Percentiles rank a stretch among this genome's conserved stretches.
Evolutionary conservation across 495 filamentous ascomycete genomes (phyloP).

Genomic region (Hyaloscypha variabilis): DNA sequence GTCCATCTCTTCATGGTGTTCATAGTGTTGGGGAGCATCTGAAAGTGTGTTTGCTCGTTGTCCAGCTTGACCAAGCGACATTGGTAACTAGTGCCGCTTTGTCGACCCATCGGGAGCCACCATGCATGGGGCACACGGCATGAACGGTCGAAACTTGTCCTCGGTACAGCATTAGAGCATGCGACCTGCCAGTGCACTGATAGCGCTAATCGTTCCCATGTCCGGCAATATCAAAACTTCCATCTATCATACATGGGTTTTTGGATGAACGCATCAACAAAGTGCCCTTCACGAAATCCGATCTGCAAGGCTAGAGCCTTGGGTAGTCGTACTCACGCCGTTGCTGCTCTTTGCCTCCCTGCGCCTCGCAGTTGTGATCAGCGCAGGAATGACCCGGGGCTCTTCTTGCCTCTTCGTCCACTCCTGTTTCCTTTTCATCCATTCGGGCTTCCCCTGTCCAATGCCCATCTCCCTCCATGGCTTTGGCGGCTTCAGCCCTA

Average conservation of each 20-base stretch:
- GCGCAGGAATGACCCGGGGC: conserved; percentile 8
- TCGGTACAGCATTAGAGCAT: not conserved
- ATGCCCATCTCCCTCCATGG: conserved; percentile 72
- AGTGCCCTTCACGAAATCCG: conserved; percentile 22
- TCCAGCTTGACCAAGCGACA: too few species aligned
- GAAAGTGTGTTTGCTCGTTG: too few species aligned
- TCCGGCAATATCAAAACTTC: not conserved
- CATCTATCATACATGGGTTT: conserved; percentile 3
- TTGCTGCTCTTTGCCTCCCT: not conserved
- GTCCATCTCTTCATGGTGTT: too few species aligned
- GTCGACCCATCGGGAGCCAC: too few species aligned
- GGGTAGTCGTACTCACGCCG: not conserved
- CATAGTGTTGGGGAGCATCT: too few species aligned
- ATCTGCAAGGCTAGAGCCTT: conserved; percentile 18
- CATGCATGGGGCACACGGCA: not conserved
- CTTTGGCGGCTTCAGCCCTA: conserved; percentile 66
- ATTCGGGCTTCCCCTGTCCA: conserved; percentile 39
- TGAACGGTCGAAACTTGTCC: not conserved
- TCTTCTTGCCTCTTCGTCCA: not conserved
- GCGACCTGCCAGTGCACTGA: not conserved
- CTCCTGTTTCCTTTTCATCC: conserved; percentile 18
- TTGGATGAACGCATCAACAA: not conserved
- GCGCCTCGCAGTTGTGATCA: conserved; percentile 17
- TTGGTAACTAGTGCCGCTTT: too few species aligned
- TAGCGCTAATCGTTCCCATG: not conserved